phyloP scores from a whole-genome alignment of 768 basidiomycete genomes.

The Russula lepida region DNA sequence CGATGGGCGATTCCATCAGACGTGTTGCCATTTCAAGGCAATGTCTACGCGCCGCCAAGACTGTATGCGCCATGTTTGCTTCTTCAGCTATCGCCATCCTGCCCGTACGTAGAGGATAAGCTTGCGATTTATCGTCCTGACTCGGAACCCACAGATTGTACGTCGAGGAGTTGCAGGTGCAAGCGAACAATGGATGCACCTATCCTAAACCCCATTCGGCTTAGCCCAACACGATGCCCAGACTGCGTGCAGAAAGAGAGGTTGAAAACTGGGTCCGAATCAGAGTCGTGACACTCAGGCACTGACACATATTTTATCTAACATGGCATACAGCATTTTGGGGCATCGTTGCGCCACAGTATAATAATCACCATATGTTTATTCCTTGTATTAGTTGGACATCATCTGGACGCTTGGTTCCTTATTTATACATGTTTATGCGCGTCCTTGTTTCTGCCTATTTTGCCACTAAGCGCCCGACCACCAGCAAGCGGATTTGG shows the following conservation, averaged over 20 bases:
- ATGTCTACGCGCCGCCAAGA: conserved; percentile 25
- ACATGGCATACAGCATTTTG: not conserved
- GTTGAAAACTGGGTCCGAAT: not conserved
- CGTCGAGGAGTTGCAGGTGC: conserved; percentile 14
- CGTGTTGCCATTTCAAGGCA: conserved; percentile 24
- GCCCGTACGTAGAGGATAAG: conserved; percentile 10
- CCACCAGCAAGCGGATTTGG: not conserved
- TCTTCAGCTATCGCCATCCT: conserved; percentile 24
- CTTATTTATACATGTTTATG: not conserved
- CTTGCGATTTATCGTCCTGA: not conserved
- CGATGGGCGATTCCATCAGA: conserved; percentile 24
- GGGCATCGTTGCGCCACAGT: not conserved
- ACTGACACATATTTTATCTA: not conserved
- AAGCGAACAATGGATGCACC: conserved; percentile 22
- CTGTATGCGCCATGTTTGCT: conserved; percentile 20
- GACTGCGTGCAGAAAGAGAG: conserved; percentile 15
- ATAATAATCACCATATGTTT: conserved; percentile 13
- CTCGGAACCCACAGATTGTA: conserved; percentile 7
- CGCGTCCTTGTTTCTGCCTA: not conserved
- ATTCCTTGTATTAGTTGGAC: conserved; percentile 13
- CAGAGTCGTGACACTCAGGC: not conserved
- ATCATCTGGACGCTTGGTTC: not conserved
- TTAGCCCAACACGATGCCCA: conserved; percentile 22
- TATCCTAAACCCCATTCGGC: conserved; percentile 24
- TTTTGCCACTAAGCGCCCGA: no score